Evolutionary conservation across 2,329 filamentous ascomycete genomes (phyloP).

Genomic region (Colletotrichum zoysiae): DNA sequence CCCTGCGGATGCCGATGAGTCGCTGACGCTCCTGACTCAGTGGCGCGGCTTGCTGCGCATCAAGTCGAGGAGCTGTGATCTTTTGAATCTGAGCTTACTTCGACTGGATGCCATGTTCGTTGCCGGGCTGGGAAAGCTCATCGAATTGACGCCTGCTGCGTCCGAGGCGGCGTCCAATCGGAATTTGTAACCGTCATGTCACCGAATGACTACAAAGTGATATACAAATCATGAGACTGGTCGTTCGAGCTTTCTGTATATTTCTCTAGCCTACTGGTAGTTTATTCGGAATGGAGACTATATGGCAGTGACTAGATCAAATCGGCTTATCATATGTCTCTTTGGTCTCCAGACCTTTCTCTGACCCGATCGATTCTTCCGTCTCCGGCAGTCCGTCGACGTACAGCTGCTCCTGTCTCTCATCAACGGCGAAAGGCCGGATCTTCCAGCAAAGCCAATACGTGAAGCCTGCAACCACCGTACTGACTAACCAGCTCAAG

Average conservation of each 20-base stretch:
- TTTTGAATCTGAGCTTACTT: conserved; percentile 22
- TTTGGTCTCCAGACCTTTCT: conserved; percentile 5
- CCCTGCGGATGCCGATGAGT: conserved; percentile 10
- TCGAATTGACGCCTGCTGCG: conserved; percentile 22
- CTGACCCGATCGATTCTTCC: not conserved
- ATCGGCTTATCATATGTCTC: not conserved
- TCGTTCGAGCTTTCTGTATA: too few relatives aligned
- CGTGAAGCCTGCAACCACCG: conserved; percentile 35
- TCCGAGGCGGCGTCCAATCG: conserved; percentile 18
- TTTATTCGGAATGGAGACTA: too few relatives aligned
- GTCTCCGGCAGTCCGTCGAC: conserved; percentile 12
- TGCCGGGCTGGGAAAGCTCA: conserved; percentile 25
- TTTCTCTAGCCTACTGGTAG: not conserved
- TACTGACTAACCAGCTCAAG: conserved; percentile 45
- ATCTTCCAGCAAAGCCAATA: conserved; percentile 37
- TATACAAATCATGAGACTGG: not conserved
- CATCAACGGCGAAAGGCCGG: conserved; percentile 17
- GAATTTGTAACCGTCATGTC: not conserved
- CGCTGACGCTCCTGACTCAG: conserved; percentile 3
- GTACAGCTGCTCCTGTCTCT: not conserved
- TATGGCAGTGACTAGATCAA: not conserved
- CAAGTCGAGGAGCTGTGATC: conserved; percentile 34
- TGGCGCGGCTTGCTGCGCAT: conserved; percentile 34
- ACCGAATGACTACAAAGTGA: not conserved
- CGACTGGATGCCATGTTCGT: conserved; percentile 34